Evolutionary conservation across 192 early-diverging fungal genomes (phyloP), one percentile per base, ranked within the genome.

Genomic region (Oehlia diaphana): DNA sequence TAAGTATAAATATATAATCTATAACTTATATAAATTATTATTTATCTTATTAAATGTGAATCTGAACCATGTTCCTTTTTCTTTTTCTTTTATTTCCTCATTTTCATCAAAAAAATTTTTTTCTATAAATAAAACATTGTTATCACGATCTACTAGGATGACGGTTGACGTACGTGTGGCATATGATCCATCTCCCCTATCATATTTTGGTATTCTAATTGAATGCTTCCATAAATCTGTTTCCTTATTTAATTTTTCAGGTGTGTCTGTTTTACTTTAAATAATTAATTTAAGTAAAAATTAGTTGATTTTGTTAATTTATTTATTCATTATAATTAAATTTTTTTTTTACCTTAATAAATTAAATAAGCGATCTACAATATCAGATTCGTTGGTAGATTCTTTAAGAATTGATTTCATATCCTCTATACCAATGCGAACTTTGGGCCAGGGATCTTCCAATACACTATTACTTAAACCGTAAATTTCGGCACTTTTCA

Each of bases 91-190:
- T 1, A 71, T 0, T 23, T 71, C 26, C 49, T 71, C 69, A 58
- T 73, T 6, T 28, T 78, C 49, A 58, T 78, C 49, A 58, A 33
- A 67, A 19, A 67, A 33, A 35, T 65, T 78, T 68, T 81, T 53
- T 39, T 87, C 86, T 19, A 81, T 49, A 77, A 85, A 87, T 7
- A 80, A 77, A 7, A 79, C 84, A 63, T 62, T 61, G 26, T 78
- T 80, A 28, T 83, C 39, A n/a, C 77, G 63, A 76, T 87, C 86
- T 1, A 87, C 82, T 12, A 87, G 63, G 16, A 87, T 58, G n/a
- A 85, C 62, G 0, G 86, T 85, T n/a, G 71, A 84, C 21, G 84
- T 82, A 19, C 82, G 63, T 58, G 86, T 87, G 61, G 79, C 84
- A 77, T 83, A 87, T 10, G 37, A 19, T 1, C 53, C 33, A 13